These are phyloP conservation scores for Uronychia setigera DNA, from an alignment of 73 alveolate genomes.

Conservation along the genomic window DNA sequence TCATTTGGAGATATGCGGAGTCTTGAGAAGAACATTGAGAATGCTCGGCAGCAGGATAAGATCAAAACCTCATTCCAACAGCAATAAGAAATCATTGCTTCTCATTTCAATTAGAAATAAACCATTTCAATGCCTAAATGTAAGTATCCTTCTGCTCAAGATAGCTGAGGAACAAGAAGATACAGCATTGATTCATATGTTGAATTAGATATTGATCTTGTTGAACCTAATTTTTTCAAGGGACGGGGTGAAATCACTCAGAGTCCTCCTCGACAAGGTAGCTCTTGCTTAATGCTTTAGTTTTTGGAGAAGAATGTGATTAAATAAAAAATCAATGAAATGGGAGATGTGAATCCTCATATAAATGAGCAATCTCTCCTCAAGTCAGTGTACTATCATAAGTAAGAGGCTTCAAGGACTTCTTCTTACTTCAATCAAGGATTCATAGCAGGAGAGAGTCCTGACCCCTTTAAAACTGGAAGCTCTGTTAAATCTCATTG, in stretches of 20 bases:
- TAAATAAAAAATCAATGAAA: too few relatives aligned
- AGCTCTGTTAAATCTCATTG: background rate
- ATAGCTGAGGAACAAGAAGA: background rate
- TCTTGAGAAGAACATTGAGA: background rate
- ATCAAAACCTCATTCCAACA: background rate
- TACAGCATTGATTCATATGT: background rate
- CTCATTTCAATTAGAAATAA: too few relatives aligned
- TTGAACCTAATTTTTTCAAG: background rate
- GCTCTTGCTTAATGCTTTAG: background rate
- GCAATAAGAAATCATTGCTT: too few relatives aligned
- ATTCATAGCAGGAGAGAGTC: background rate
- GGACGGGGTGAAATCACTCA: background rate
- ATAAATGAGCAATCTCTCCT: background rate
- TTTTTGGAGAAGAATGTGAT: too few relatives aligned
- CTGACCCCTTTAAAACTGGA: background rate
- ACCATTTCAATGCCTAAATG: too few relatives aligned
- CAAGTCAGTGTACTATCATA: background rate
- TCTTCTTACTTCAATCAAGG: background rate
- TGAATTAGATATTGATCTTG: background rate
- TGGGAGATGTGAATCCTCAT: background rate
- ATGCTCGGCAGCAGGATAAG: background rate
- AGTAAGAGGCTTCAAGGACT: background rate
- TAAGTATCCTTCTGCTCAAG: background rate
- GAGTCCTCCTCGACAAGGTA: background rate
- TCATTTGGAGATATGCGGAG: background rate